Evolutionary conservation across 2,329 filamentous ascomycete genomes (phyloP).

Genomic region (Colletotrichum plurivorum): DNA sequence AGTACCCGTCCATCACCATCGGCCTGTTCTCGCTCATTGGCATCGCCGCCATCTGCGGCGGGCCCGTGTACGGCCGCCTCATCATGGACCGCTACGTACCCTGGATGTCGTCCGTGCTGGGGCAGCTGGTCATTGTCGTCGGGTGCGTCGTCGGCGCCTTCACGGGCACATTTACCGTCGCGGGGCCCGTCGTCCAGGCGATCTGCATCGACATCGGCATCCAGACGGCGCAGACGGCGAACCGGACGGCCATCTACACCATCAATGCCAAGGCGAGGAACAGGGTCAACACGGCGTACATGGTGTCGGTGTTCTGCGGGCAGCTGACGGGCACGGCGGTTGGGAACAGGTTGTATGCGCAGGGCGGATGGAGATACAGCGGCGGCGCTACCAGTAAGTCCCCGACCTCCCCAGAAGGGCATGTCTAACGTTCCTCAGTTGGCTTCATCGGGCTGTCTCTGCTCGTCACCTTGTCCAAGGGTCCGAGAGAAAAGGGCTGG

Average conservation of each 20-base stretch:
- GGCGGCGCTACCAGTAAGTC: constrained; percentile 57
- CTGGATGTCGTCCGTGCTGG: constrained; percentile 76
- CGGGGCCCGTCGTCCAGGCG: constrained; percentile 81
- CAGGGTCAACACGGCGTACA: constrained; percentile 85
- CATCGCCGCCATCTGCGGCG: constrained; percentile 76
- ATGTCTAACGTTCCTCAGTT: constrained; percentile 16
- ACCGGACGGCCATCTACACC: constrained; percentile 77
- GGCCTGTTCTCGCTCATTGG: constrained; percentile 86
- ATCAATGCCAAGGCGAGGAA: constrained; percentile 81
- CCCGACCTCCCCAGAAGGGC: not conserved
- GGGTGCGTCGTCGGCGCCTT: constrained; percentile 79
- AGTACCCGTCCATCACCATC: constrained; percentile 77
- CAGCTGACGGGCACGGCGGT: constrained; percentile 80
- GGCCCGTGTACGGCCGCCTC: constrained; percentile 77
- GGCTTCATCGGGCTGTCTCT: constrained; percentile 41
- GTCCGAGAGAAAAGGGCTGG: constrained; percentile 37
- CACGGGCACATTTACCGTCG: constrained; percentile 74
- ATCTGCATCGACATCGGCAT: constrained; percentile 78
- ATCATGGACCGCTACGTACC: constrained; percentile 81
- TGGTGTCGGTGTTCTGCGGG: constrained; percentile 81
- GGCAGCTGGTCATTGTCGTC: constrained; percentile 69
- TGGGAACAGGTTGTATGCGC: constrained; percentile 66
- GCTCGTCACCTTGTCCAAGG: constrained; percentile 34
- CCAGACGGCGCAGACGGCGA: constrained; percentile 82
- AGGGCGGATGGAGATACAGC: constrained; percentile 66